Percentiles rank a stretch among this genome's conserved stretches.
Conservation (phyloP, 768 basidiomycete genomes). For the Macrolepiota fuliginosa region DNA sequence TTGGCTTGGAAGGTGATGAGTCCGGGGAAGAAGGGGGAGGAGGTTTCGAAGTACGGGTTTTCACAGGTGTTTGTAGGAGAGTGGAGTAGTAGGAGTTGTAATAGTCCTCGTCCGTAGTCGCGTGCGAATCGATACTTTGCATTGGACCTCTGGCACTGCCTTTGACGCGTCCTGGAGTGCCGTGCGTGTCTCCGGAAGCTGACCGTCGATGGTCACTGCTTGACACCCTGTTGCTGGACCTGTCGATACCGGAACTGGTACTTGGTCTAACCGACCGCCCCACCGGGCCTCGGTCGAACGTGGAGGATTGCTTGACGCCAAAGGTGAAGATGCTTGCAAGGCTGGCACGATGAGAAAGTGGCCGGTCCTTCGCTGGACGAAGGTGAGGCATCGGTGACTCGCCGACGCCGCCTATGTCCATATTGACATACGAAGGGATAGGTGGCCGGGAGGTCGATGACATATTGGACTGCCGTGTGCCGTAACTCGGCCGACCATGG, state of each 20-base stretch:
- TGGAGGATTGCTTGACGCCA: constrained; percentile 23
- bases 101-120: constrained; percentile 39
- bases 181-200: constrained; percentile 4
- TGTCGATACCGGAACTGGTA: background rate
- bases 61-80: constrained; percentile 20
- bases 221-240: background rate
- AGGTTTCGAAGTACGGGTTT: constrained; percentile 10
- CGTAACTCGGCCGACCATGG: constrained; percentile 29
- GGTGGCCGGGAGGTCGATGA: constrained; percentile 31
- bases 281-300: background rate
- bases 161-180: background rate
- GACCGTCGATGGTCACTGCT: constrained; percentile 7
- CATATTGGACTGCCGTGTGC: constrained; percentile 33
- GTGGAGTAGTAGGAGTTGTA: constrained; percentile 52
- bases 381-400: constrained; percentile 52
- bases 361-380: constrained; percentile 26
- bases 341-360: constrained; percentile 42
- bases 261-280: background rate
- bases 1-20: constrained; percentile 19
- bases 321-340: constrained; percentile 51
- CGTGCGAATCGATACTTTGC: constrained; percentile 16
- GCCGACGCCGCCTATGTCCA: constrained; percentile 60
- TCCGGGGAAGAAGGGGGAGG: constrained; percentile 16
- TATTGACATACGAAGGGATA: constrained; percentile 40
- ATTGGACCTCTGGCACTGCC: constrained; percentile 9